Percentiles rank a stretch among this genome's conserved stretches.
Evolutionary conservation across 495 filamentous ascomycete species (phyloP).

Genomic region (Neurospora sp.): DNA sequence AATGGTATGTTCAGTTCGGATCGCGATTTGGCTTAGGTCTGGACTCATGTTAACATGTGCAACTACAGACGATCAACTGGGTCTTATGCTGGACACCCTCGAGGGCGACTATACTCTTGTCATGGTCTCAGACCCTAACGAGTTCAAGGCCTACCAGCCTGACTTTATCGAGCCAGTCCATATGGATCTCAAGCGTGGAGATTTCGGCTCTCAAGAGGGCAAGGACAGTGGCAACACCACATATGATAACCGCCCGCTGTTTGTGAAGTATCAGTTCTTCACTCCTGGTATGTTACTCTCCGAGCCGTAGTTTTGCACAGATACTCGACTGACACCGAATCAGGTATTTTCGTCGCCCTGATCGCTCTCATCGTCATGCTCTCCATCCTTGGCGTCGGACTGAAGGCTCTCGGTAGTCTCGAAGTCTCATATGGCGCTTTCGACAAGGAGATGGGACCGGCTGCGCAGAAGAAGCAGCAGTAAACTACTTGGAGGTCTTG

Average conservation of each 20-base stretch:
- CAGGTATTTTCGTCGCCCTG: slow-evolving; percentile 68
- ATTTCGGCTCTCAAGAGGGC: slow-evolving; percentile 6
- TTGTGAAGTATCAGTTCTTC: slow-evolving; percentile 87
- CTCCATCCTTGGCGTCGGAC: slow-evolving; percentile 63
- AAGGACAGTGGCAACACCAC: slow-evolving; percentile 13
- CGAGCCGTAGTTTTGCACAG: no score
- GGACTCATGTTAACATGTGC: slow-evolving; percentile 4
- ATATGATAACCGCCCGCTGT: slow-evolving; percentile 48
- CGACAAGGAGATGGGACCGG: slow-evolving; percentile 86
- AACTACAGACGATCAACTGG: slow-evolving; percentile 29
- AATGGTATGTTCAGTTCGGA: slow-evolving; percentile 41
- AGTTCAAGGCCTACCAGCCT: slow-evolving; percentile 33
- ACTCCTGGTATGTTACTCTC: slow-evolving; percentile 43
- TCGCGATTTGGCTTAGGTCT: neutral
- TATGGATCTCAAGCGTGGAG: slow-evolving; percentile 38
- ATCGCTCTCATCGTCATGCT: slow-evolving; percentile 53
- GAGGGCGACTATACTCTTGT: slow-evolving; percentile 38
- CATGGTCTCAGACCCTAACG: slow-evolving; percentile 29
- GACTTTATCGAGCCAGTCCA: slow-evolving; percentile 34
- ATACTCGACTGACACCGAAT: neutral
- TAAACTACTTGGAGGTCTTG: slow-evolving; percentile 11
- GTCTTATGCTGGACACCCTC: slow-evolving; percentile 24
- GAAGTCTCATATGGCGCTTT: slow-evolving; percentile 89
- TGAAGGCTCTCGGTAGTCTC: slow-evolving; percentile 66
- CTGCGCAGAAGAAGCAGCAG: slow-evolving; percentile 77